Conservation (phyloP, 768 basidiomycete genomes). For the Pulveroboletus ravenelii region DNA sequence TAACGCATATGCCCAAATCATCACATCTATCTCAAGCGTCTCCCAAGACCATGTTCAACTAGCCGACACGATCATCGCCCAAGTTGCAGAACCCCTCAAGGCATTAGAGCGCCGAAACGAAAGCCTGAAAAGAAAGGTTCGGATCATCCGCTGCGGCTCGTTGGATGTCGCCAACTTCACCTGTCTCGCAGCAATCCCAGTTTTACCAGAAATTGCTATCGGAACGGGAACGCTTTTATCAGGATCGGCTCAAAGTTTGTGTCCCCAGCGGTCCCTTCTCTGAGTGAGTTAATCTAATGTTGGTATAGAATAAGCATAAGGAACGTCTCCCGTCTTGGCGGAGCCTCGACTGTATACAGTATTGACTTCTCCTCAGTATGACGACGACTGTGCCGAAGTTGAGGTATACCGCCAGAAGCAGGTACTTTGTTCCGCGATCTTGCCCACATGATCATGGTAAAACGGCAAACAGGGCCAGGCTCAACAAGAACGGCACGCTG, state of each 20-base stretch:
- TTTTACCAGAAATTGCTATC: constrained; percentile 68
- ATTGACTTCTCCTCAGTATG: constrained; percentile 50
- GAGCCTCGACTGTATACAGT: background rate
- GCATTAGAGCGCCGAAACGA: constrained; percentile 59
- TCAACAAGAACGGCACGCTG: constrained; percentile 71
- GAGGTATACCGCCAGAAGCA: constrained; percentile 77
- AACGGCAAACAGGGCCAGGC: constrained; percentile 49
- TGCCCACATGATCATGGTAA: constrained; percentile 1
- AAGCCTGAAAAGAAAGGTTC: constrained; percentile 64
- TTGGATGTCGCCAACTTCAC: constrained; percentile 5
- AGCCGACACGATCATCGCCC: constrained; percentile 54
- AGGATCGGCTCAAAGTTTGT: constrained; percentile 65
- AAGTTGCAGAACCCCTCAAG: constrained; percentile 62
- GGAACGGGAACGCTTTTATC: constrained; percentile 65
- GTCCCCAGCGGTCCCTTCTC: background rate
- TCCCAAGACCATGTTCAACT: constrained; percentile 68
- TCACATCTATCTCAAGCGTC: constrained; percentile 51
- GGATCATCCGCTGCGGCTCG: background rate
- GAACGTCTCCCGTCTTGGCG: constrained; percentile 11
- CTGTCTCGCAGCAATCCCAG: constrained; percentile 51
- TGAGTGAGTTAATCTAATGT: constrained; percentile 2
- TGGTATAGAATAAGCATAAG: constrained; percentile 31
- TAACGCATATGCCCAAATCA: constrained; percentile 62
- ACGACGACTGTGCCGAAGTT: constrained; percentile 71
- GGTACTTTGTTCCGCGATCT: constrained; percentile 30